Conservation (phyloP, 192 early-diverging fungal genomes). For the Entrophospora sp. region DNA sequence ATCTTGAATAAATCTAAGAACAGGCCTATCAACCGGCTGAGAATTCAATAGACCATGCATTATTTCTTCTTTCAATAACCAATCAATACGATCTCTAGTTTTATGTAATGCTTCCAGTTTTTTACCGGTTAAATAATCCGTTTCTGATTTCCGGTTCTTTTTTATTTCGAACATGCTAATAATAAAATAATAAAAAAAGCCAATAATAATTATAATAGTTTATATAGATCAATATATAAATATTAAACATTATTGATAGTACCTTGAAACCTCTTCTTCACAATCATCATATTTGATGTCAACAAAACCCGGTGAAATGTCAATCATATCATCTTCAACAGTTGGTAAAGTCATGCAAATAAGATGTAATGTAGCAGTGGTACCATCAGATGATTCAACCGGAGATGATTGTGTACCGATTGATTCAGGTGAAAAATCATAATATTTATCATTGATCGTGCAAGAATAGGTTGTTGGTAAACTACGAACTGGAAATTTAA, state of each 20-base stretch:
- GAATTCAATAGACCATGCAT: constrained; percentile 58
- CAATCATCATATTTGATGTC: constrained; percentile 16
- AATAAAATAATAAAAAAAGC: no score
- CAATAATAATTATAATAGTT: no score
- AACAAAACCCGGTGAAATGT: background rate
- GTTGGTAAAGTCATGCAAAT: constrained; percentile 55
- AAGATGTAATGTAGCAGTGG: constrained; percentile 56
- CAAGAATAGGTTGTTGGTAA: constrained; percentile 55
- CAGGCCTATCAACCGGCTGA: constrained; percentile 40
- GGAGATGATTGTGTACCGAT: constrained; percentile 57
- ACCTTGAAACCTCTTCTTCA: background rate
- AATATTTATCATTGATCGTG: constrained; percentile 9
- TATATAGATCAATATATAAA: no score
- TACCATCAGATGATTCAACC: constrained; percentile 59
- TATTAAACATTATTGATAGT: background rate
- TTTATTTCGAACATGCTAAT: background rate
- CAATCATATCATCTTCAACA: constrained; percentile 27
- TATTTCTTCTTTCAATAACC: constrained; percentile 66
- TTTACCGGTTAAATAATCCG: constrained; percentile 26
- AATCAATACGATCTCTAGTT: constrained; percentile 46
- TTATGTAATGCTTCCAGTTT: constrained; percentile 53
- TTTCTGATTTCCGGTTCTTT: background rate
- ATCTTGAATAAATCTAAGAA: constrained; percentile 39
- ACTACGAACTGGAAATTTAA: constrained; percentile 41
- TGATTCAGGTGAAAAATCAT: constrained; percentile 49